Conservation (phyloP, 345 rosid species). For the Ceriops tagal region DNA sequence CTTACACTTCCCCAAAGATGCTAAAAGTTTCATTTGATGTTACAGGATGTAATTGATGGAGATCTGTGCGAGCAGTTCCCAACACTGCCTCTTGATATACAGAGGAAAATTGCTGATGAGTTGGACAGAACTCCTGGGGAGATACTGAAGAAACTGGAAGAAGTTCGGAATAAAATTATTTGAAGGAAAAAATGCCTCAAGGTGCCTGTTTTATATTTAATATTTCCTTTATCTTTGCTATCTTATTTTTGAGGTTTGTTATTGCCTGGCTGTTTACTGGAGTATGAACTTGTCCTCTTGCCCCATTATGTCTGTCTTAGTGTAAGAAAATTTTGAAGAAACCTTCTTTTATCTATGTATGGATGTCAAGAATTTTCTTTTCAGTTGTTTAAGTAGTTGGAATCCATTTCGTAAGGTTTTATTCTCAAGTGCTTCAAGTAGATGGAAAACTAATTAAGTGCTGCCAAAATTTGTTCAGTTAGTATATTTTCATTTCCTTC, state of each 20-base stretch:
- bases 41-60: constrained; percentile 96
- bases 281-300: too few species aligned
- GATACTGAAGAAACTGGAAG: constrained; percentile 97
- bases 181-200: constrained; percentile 22
- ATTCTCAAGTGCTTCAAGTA: too few species aligned
- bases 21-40: constrained; percentile 11
- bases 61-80: constrained; percentile 98
- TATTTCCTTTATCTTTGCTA: neutral
- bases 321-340: too few species aligned
- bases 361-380: too few species aligned
- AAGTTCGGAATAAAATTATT: constrained; percentile 74
- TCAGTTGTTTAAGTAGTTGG: too few species aligned
- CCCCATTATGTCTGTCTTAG: too few species aligned
- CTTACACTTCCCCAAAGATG: neutral
- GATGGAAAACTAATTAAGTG: too few species aligned
- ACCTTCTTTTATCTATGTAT: too few species aligned
- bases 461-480: too few species aligned
- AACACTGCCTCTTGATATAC: constrained; percentile 74
- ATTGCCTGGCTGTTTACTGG: too few species aligned
- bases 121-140: constrained; percentile 94
- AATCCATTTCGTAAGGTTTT: too few species aligned
- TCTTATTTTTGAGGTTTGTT: neutral
- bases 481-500: too few species aligned
- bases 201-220: constrained; percentile 2
- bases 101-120: constrained; percentile 90